Conservation (phyloP, 176 grass and related monocot genomes). For the Lolium multiflorum region DNA sequence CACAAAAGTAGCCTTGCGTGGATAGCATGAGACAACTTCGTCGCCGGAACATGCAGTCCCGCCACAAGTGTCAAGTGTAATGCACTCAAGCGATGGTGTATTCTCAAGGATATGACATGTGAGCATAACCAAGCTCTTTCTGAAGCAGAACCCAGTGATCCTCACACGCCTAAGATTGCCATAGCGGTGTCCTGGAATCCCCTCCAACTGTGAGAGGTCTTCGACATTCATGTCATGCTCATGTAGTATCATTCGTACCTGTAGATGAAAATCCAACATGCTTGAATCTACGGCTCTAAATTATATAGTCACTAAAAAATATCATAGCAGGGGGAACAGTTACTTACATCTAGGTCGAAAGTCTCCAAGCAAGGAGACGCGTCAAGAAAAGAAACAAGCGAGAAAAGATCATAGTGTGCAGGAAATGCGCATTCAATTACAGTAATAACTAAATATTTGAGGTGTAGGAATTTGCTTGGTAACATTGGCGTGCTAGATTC, state of each 20-base stretch:
- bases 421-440: not conserved
- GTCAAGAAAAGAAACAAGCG: not conserved
- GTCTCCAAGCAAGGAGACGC: constrained; percentile 21
- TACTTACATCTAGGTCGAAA: constrained; percentile 5
- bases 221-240: not conserved
- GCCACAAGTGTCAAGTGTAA: not conserved
- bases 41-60: not conserved
- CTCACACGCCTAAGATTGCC: constrained; percentile 5
- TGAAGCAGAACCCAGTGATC: not conserved
- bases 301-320: not conserved
- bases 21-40: no score
- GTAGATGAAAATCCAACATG: constrained; percentile 2
- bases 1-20: no score
- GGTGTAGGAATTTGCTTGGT: constrained; percentile 2
- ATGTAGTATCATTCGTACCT: not conserved
- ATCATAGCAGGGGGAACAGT: not conserved
- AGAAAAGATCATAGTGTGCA: not conserved
- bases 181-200: not conserved
- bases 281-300: not conserved
- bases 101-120: constrained; percentile 10
- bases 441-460: not conserved
- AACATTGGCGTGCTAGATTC: not conserved
- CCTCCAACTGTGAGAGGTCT: not conserved
- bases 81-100: constrained; percentile 5
- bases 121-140: not conserved